These are phyloP conservation scores for Euphorbia schlechtendalii DNA, from an alignment of 441 rosid genomes.

Conservation along the genomic window DNA sequence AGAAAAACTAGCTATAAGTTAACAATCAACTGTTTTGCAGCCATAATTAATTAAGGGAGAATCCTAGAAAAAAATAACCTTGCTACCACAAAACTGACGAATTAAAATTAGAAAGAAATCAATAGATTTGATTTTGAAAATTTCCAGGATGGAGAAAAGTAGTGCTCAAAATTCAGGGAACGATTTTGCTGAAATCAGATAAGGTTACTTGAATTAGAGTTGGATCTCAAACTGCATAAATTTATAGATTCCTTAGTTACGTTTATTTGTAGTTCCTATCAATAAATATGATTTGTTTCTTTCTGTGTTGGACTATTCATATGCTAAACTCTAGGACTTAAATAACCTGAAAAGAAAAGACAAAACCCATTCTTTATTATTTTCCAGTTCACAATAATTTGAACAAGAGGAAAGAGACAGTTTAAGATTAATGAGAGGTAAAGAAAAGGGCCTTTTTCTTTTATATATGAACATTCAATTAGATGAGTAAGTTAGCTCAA, in stretches of 20 bases:
- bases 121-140: neutral
- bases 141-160: neutral
- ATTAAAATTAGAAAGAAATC: neutral
- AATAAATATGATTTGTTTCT: conserved; percentile 15
- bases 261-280: neutral
- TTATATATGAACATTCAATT: too few relatives aligned
- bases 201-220: neutral
- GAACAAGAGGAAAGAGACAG: too few relatives aligned
- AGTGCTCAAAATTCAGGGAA: conserved; percentile 1
- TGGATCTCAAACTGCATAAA: neutral
- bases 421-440: too few relatives aligned
- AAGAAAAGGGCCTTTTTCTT: too few relatives aligned
- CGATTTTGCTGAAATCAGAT: neutral
- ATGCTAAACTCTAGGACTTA: too few relatives aligned
- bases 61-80: neutral
- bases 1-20: too few relatives aligned
- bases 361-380: conserved; percentile 2
- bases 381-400: conserved; percentile 7
- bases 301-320: conserved; percentile 17
- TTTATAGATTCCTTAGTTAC: neutral
- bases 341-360: neutral
- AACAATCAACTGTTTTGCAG: neutral
- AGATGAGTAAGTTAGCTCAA: too few relatives aligned
- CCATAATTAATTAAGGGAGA: neutral
- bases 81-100: neutral